Percentiles rank a stretch among this genome's conserved stretches.
Conservation (phyloP, 805 yeast genomes). For the Maudiozyma pseudohumilis region DNA sequence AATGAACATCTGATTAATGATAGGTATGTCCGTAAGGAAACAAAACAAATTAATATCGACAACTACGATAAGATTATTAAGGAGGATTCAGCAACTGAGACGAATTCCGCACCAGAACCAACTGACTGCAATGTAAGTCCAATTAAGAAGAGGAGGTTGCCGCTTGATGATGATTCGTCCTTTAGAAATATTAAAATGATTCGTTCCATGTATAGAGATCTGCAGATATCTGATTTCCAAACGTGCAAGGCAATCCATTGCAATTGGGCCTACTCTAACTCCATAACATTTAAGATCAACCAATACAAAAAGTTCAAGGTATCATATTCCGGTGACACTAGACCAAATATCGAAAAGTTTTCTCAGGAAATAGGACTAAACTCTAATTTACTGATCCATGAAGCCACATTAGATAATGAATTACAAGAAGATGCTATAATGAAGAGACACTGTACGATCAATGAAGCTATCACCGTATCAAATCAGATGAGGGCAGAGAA, state of each 20-base stretch:
- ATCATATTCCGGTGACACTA: conserved; percentile 90
- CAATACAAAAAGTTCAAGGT: conserved; percentile 43
- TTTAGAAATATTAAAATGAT: conserved; percentile 25
- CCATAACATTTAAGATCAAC: conserved; percentile 37
- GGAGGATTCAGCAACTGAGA: conserved; percentile 3
- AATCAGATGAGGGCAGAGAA: conserved; percentile 61
- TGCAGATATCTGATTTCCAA: conserved; percentile 36
- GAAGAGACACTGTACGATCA: conserved; percentile 80
- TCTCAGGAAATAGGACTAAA: conserved; percentile 49
- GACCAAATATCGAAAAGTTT: conserved; percentile 60
- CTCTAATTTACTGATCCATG: conserved; percentile 78
- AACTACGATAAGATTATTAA: conserved; percentile 9
- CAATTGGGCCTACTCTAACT: conserved; percentile 64
- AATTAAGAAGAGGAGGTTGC: conserved; percentile 19
- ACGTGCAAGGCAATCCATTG: conserved; percentile 83
- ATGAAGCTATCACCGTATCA: conserved; percentile 72
- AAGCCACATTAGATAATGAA: conserved; percentile 82
- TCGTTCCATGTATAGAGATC: conserved; percentile 31
- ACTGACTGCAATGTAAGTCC: too few relatives aligned
- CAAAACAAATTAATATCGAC: conserved; percentile 23
- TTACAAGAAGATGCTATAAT: conserved; percentile 65
- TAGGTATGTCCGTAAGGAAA: conserved; percentile 25
- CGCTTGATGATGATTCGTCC: conserved; percentile 15
- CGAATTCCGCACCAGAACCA: neutral
- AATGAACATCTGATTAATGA: conserved; percentile 48